Percentiles rank a stretch among this genome's conserved stretches.
Conservation (phyloP, 441 rosid species). For the Erodium texanum region DNA sequence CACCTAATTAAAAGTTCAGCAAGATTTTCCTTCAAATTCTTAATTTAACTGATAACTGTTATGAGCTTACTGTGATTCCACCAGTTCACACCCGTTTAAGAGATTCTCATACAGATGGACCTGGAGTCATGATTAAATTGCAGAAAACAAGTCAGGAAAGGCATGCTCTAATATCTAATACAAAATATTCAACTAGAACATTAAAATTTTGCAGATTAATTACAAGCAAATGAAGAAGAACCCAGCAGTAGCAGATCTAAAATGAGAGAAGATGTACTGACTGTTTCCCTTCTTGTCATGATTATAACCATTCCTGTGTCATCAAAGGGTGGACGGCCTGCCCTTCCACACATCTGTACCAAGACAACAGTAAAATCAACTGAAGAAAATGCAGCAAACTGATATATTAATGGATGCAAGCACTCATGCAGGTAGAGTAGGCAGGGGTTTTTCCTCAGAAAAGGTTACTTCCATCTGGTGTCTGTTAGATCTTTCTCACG, state of each 20-base stretch:
- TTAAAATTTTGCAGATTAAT: background rate
- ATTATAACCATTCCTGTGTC: constrained; percentile 86
- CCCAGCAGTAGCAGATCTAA: background rate
- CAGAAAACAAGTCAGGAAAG: constrained; percentile 12
- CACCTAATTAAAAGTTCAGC: constrained; percentile 14
- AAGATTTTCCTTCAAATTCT: background rate
- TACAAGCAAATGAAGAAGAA: constrained; percentile 14
- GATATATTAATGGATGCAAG: background rate
- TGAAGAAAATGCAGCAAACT: constrained; percentile 5
- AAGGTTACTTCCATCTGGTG: background rate
- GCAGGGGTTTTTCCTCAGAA: background rate
- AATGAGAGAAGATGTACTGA: constrained; percentile 18
- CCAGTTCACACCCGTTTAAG: constrained; percentile 85
- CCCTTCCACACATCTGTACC: constrained; percentile 91
- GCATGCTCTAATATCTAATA: constrained; percentile 3
- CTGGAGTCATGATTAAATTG: constrained; percentile 33
- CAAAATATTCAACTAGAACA: constrained; percentile 4
- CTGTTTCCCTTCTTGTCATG: constrained; percentile 97
- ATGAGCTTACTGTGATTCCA: constrained; percentile 83
- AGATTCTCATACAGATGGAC: constrained; percentile 91
- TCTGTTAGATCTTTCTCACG: background rate
- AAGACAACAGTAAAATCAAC: constrained; percentile 4
- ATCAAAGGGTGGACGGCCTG: constrained; percentile 98
- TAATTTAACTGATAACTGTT: constrained; percentile 16
- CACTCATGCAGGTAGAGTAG: constrained; percentile 15